Conservation (phyloP, 2,329 filamentous ascomycete species). For the Sporothrix curviconia region DNA sequence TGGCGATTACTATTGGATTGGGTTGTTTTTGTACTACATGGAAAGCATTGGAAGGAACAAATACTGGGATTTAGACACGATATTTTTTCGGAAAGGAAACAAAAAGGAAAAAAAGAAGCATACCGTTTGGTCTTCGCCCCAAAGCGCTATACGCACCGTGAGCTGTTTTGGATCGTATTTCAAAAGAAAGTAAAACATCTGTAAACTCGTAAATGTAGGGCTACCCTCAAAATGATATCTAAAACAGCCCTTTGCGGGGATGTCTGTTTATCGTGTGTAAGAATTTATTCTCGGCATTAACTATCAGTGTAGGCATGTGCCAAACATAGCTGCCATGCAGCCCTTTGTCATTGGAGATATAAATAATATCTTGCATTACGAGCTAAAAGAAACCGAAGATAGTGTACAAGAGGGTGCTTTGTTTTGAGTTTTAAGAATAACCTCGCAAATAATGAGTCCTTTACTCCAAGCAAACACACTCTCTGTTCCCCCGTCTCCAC, state of each 20-base stretch:
- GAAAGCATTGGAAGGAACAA: too few species aligned
- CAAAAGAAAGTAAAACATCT: too few species aligned
- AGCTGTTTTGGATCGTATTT: too few species aligned
- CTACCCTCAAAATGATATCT: too few species aligned
- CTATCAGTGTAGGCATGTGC: too few species aligned
- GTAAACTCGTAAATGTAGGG: too few species aligned
- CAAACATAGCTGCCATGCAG: not conserved
- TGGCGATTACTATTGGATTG: not conserved
- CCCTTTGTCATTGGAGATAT: not conserved
- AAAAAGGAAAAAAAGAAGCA: not conserved
- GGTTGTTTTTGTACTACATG: not conserved
- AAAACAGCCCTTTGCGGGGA: too few species aligned
- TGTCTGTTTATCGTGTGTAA: too few species aligned
- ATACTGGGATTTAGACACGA: too few species aligned
- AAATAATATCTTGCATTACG: not conserved
- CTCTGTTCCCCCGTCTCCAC: not conserved
- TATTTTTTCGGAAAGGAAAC: not conserved
- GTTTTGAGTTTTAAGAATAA: not conserved
- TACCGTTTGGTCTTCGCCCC: too few species aligned
- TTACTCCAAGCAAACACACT: not conserved
- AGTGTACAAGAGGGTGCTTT: conserved; percentile 8
- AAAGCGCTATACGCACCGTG: too few species aligned
- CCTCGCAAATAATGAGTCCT: not conserved
- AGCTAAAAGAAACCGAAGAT: not conserved
- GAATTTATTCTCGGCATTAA: too few species aligned